Base-by-base conservation (phyloP, 2,329 filamentous ascomycete species). In the Botrytis galanthina region DNA sequence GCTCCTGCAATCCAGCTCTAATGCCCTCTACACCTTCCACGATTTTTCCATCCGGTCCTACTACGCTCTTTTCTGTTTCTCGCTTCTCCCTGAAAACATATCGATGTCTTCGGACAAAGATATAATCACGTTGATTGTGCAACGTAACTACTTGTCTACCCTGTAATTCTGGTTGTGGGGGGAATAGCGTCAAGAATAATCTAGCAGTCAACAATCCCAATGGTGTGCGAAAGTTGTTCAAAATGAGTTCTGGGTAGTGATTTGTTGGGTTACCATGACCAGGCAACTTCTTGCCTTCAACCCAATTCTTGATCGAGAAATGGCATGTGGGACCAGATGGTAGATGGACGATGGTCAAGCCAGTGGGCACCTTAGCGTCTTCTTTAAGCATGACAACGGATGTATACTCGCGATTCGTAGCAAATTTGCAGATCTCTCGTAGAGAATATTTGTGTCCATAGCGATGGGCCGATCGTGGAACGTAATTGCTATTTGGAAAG, bases 171-270 rank as follows among this genome's bases (percentile, higher is more conserved):
- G 96, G 95, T 61, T 90, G 88, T 0, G 91, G 88, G 0, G 95
- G 96, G 83, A 94, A 96, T 42, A 97, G 83, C 0, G 88, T 90
- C 76, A 92, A 88, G 84, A 99, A 96, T 1, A 98, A 85, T 79
- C 94, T 91, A 14, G 95, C 95, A 0, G 95, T 94, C 57, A 98
- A 85, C 16, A 97, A 86, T 83, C 96, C 96, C 2, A 99, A 87
- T 0, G 95, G 94, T 0, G 96, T 99, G 79, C 93, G 92, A 86
- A 99, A 99, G 81, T 96, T 95, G 83, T 98, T 98, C 70, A 98
- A 87, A 51, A 97, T 87, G 42, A 98, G 86, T 83, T 98, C 95
- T 1, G 95, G 94, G 80, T 93, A 94, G 83, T 98, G 95, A 67
- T 93, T 92, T 1, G 95, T 98, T 0, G 94, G 89, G 77, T 95